Evolutionary conservation across 257 asterid species (phyloP), one percentile per base, ranked within the genome.

Genomic region (Nicotiana tabacum): DNA sequence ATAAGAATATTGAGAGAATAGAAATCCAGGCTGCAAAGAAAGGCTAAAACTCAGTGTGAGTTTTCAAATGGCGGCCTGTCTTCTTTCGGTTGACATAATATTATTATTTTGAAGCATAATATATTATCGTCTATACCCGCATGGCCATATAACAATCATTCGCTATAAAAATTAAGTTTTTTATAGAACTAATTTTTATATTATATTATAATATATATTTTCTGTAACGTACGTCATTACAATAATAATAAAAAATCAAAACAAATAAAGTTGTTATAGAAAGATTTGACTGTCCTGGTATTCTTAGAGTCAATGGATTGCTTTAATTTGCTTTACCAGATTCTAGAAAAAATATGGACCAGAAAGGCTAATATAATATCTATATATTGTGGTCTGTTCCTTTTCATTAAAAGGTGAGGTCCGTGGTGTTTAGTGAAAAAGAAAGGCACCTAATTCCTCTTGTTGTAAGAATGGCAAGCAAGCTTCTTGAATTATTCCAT

Each of bases 401-500:
- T 37, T 68, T 39, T 69, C 33, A 39, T 69, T 4, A 39, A 39
- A 69, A 69, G 18, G 5, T 1, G 43, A 69, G n/a, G 57, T n/a
- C n/a, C 13, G n/a, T 69, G 78, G 58, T 11, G 9, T 43, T 43
- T 9, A 43, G 51, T 39, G 78, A 39, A 69, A 69, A 39, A 18
- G 35, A 55, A 65, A n/a, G 46, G 83, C 53, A 65, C 65, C 53
- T 29, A 43, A 65, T 81, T 81, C 83, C 48, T 48, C 61, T 29
- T 81, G 65, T 39, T 65, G 13, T 65, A 60, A 76, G 79, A 56
- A 56, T 16, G 24, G 57, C 33, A 69, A 69, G 35, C 24, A 39
- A 39, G 24, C 17, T 69, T 69, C 57, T 39, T 39, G 78, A 39
- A 69, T 39, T 69, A 69, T 69, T 69, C 58, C 78, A n/a, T 39